Evolutionary conservation across 2,329 filamentous ascomycete species (phyloP), one percentile per base, ranked within the genome.

Genomic region (Fusarium abutilonis): DNA sequence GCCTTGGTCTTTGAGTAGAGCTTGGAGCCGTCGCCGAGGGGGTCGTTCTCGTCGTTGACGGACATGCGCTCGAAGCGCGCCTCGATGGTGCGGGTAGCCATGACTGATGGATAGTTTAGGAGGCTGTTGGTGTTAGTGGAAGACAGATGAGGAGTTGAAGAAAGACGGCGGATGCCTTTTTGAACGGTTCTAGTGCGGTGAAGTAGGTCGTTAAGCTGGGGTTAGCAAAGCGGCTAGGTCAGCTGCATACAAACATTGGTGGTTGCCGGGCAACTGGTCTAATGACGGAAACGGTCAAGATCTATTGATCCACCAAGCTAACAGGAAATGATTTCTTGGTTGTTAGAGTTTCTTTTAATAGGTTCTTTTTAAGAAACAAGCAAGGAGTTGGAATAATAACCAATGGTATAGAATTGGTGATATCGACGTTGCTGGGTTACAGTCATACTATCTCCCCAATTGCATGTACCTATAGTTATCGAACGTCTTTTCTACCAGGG

Each of bases 1-100:
- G 94, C 93, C 87, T 96, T 96, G 60, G 86, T 77, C 78, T 96
- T 96, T 67, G 86, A 82, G 74, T 90, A 88, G 23, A 67, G 60
- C 62, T 82, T 82, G 53, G 78, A 78, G 61, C 78, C 80, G 63
- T 86, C 82, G 51, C 79, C 79, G 29, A 80, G 77, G 60, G 80
- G 77, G 56, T 92, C 89, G 73, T 94, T 96, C 78, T 97, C 93
- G 73, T 97, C 93, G 70, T 91, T 89, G 62, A 97, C 91, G 17
- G 91, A 89, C 79, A 97, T 86, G 77, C 89, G 89, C 86, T 97
- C 93, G 73, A 98, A 92, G 70, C 91, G 91, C 78, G 90, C 83
- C 79, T 97, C 94, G 42, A 98, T 83, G 47, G 86, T 87, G 69
- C 91, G 86, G 56, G 90, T 86, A 64, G 93, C 86, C 90, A 94